Evolutionary conservation across 176 grass and related monocot species (phyloP), one percentile per base, ranked within the genome.

Genomic region (Phoenix roebelenii): DNA sequence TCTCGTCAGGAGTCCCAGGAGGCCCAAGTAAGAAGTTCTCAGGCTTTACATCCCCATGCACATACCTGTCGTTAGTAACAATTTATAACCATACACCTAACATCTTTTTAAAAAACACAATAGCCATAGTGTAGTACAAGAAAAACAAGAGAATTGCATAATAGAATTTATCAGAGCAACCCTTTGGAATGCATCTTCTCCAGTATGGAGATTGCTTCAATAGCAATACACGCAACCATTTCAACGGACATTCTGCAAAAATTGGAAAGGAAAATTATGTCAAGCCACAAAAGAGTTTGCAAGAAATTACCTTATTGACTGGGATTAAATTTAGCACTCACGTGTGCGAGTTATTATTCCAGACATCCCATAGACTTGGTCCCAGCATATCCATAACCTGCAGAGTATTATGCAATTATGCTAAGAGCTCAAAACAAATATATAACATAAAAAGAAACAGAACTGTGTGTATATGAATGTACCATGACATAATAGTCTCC

Each of bases 311-410:
- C 35, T 44, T 44, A 14, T 12, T 44, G 35, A 12, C 10, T 44
- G 5, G 35, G 35, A 59, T 50, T 71, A 14, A 66, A 68, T 64
- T 22, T n/a, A 57, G 19, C 52, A 56, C 16, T 89, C 71, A 99
- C 94, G 71, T 73, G 59, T 89, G 94, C 58, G 88, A 81, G 51
- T 86, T 93, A 60, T 78, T 99, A 80, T 79, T 93, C 82, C 79
- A 89, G 49, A 92, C 88, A 93, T 99, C 94, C 85, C 82, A 99
- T 32, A 99, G 76, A 60, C 94, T 99, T 20, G 85, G 85, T 63
- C 94, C 94, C 1, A 99, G 80, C 79, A 99, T 99, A 85, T 99
- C 94, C 88, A 99, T 99, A 60, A 93, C 87, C 94, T 99, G 66
- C 52, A 89, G 52, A 44, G 35, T 61, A 85, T 16, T 17, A 76